phyloP scores from a whole-genome alignment of 192 early-diverging fungal species.

The Podila horticola region DNA sequence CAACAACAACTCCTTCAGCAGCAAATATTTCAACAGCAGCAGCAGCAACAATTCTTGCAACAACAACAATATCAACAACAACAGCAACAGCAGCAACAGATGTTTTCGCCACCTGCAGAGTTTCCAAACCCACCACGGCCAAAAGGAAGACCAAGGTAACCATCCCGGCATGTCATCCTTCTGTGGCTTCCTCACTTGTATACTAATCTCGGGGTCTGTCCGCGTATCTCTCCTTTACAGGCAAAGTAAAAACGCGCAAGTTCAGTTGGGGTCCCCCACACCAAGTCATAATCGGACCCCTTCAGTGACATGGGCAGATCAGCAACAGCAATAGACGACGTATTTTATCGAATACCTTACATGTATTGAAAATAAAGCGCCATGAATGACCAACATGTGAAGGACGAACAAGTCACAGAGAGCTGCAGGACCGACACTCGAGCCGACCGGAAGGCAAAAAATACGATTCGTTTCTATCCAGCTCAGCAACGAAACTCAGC shows the following conservation, averaged over 20 bases:
- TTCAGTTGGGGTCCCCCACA: constrained; percentile 34
- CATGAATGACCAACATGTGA: background rate
- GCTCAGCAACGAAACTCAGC: too few relatives aligned
- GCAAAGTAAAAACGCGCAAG: constrained; percentile 38
- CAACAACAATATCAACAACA: constrained; percentile 23
- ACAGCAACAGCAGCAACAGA: constrained; percentile 19
- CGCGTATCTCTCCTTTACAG: constrained; percentile 9
- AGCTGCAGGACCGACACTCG: too few relatives aligned
- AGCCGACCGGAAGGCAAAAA: too few relatives aligned
- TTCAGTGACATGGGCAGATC: constrained; percentile 46
- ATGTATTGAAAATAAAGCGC: too few relatives aligned
- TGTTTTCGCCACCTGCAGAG: constrained; percentile 1
- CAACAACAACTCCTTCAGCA: constrained; percentile 3
- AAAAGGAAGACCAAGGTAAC: constrained; percentile 52
- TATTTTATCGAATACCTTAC: too few relatives aligned
- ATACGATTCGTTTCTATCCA: too few relatives aligned
- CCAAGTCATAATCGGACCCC: constrained; percentile 27
- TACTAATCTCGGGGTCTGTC: background rate
- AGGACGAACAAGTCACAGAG: background rate
- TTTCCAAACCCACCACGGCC: constrained; percentile 39
- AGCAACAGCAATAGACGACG: constrained; percentile 17
- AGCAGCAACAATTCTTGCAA: constrained; percentile 16
- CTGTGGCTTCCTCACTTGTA: background rate
- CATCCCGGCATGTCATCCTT: background rate
- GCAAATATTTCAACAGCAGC: constrained; percentile 10